Evolutionary conservation across 2,329 filamentous ascomycete genomes (phyloP).

Genomic region (Peltaster fructicola): DNA sequence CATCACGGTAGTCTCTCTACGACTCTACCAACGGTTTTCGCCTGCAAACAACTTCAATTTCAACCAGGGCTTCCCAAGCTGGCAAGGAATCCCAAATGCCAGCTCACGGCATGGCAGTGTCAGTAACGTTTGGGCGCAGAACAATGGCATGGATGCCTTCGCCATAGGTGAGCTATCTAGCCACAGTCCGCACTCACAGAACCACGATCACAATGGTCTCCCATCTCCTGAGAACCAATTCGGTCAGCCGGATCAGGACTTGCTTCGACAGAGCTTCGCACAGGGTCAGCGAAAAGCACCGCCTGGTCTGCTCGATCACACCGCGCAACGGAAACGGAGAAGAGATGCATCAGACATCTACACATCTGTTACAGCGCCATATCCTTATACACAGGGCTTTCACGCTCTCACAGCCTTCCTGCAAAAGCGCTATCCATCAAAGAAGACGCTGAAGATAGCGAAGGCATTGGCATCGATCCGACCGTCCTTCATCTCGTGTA

Average conservation of each 20-base stretch:
- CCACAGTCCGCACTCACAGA: slow-evolving; percentile 39
- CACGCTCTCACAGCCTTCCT: slow-evolving; percentile 73
- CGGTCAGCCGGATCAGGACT: slow-evolving; percentile 11
- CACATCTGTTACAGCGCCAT: slow-evolving; percentile 74
- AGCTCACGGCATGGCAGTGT: slow-evolving; percentile 26
- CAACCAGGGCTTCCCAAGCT: slow-evolving; percentile 10
- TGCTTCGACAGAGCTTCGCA: slow-evolving; percentile 17
- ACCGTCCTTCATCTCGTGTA: slow-evolving; percentile 83
- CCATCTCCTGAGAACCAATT: slow-evolving; percentile 16
- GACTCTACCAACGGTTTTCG: slow-evolving; percentile 12
- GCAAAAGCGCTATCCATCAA: slow-evolving; percentile 57
- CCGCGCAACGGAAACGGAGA: slow-evolving; percentile 29
- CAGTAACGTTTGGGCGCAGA: slow-evolving; percentile 24
- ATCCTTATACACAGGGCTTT: slow-evolving; percentile 78
- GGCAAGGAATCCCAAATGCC: slow-evolving; percentile 19
- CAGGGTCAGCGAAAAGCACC: slow-evolving; percentile 13
- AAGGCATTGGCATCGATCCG: slow-evolving; percentile 78
- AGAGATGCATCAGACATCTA: slow-evolving; percentile 74
- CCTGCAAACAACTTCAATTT: slow-evolving; percentile 11
- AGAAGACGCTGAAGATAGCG: slow-evolving; percentile 66
- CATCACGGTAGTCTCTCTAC: slow-evolving; percentile 14
- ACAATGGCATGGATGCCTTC: slow-evolving; percentile 33
- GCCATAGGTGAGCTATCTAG: slow-evolving; percentile 45
- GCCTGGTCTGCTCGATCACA: slow-evolving; percentile 15
- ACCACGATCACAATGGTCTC: slow-evolving; percentile 24